Conservation (phyloP, 2,329 filamentous ascomycete genomes). For the Sporothrix luriei region DNA sequence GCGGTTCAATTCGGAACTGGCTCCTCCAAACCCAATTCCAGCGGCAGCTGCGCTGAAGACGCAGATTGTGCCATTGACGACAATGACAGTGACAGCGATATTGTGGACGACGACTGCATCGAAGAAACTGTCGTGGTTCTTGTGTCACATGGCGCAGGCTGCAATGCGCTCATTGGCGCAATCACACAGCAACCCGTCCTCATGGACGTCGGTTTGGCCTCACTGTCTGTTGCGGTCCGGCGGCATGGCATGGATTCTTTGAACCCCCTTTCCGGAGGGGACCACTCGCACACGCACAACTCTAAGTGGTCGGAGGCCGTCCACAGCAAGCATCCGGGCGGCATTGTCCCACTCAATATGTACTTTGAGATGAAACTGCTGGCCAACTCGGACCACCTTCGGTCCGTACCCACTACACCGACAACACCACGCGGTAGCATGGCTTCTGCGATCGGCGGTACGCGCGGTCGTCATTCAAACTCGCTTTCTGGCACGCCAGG, state of each 20-base stretch:
- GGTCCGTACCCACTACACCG: conserved; percentile 47
- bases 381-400: conserved; percentile 75
- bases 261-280: conserved; percentile 31
- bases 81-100: conserved; percentile 22
- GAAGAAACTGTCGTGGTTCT: conserved; percentile 80
- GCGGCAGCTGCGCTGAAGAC: conserved; percentile 37
- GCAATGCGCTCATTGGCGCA: conserved; percentile 91
- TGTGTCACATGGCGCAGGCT: conserved; percentile 92
- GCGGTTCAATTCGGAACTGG: conserved; percentile 40
- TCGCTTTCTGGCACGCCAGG: conserved; percentile 45
- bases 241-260: conserved; percentile 50
- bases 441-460: conserved; percentile 40
- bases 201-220: conserved; percentile 86
- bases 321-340: conserved; percentile 31
- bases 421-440: conserved; percentile 40
- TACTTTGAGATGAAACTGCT: conserved; percentile 74
- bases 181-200: conserved; percentile 89
- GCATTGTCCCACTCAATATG: conserved; percentile 55
- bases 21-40: background rate
- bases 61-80: conserved; percentile 41
- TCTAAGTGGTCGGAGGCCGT: conserved; percentile 27
- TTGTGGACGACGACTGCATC: conserved; percentile 54
- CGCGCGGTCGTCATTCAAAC: conserved; percentile 50
- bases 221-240: conserved; percentile 81
- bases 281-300: conserved; percentile 32